phyloP scores from a whole-genome alignment of 2,329 filamentous ascomycete species.

The Fusarium pseudocircinatum region DNA sequence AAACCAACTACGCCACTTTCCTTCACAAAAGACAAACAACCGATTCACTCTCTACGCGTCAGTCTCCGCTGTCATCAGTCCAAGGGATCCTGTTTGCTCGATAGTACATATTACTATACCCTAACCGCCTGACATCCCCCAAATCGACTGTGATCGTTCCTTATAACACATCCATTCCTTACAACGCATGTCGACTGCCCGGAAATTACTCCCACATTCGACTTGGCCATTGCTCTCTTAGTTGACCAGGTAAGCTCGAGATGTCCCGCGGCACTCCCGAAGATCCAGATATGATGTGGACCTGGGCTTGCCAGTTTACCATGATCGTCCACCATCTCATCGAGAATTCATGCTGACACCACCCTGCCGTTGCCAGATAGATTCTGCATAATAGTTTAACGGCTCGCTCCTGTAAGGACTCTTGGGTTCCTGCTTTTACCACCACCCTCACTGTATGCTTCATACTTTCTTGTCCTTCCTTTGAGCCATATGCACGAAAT shows the following conservation, averaged over 20 bases:
- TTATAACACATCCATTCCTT: slow-evolving; percentile 38
- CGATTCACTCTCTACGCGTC: slow-evolving; percentile 26
- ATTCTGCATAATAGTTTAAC: slow-evolving; percentile 41
- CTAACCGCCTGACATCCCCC: slow-evolving; percentile 26
- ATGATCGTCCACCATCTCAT: slow-evolving; percentile 30
- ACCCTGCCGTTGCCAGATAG: slow-evolving; percentile 41
- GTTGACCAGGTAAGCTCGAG: slow-evolving; percentile 43
- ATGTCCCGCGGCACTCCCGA: slow-evolving; percentile 45
- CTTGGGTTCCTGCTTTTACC: slow-evolving; percentile 58
- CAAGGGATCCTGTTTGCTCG: slow-evolving; percentile 31
- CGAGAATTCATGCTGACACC: slow-evolving; percentile 43
- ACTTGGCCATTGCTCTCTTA: slow-evolving; percentile 45
- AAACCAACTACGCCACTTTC: slow-evolving; percentile 42
- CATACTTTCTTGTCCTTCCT: slow-evolving; percentile 38
- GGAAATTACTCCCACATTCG: slow-evolving; percentile 45
- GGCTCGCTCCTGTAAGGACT: slow-evolving; percentile 30
- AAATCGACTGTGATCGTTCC: slow-evolving; percentile 33
- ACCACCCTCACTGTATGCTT: slow-evolving; percentile 62
- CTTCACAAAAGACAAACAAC: slow-evolving; percentile 27
- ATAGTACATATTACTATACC: slow-evolving; percentile 34
- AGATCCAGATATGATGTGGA: slow-evolving; percentile 46
- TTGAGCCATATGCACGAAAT: slow-evolving; percentile 33
- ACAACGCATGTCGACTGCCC: slow-evolving; percentile 40
- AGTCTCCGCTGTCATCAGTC: slow-evolving; percentile 21
- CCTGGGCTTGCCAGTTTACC: slow-evolving; percentile 38